Evolutionary conservation across 164 flowering plant species (phyloP).

Genomic region (Piper longum): DNA sequence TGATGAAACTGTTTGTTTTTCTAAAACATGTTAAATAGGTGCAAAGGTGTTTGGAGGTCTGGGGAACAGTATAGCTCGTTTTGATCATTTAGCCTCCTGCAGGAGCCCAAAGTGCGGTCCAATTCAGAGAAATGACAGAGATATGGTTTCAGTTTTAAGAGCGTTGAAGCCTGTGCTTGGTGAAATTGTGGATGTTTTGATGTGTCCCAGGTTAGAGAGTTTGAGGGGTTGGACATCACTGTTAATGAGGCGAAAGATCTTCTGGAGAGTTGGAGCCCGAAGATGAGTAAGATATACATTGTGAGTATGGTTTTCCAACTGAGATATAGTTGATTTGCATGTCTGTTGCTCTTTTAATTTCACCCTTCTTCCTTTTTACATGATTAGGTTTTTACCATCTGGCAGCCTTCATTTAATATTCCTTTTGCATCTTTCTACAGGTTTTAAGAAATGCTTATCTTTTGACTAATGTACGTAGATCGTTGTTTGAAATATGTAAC

Average conservation of each 20-base stretch:
- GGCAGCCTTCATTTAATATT: not conserved
- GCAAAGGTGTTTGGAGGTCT: constrained; percentile 38
- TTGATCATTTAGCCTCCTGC: constrained; percentile 59
- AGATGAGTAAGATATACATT: constrained; percentile 60
- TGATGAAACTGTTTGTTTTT: not conserved
- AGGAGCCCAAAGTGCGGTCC: constrained; percentile 31
- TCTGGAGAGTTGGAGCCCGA: constrained; percentile 63
- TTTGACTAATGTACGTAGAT: constrained; percentile 32
- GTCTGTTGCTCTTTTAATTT: not conserved
- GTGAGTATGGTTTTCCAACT: constrained; percentile 15
- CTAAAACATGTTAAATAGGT: constrained; percentile 54
- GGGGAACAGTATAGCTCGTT: constrained; percentile 70
- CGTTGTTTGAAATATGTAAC: constrained; percentile 32
- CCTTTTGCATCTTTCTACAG: constrained; percentile 20
- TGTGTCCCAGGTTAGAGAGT: constrained; percentile 39
- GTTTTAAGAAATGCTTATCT: constrained; percentile 40
- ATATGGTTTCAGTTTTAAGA: constrained; percentile 35
- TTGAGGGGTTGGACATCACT: constrained; percentile 57
- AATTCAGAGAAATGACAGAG: constrained; percentile 32
- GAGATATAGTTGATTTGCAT: not conserved
- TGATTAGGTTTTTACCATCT: not conserved
- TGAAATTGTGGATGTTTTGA: constrained; percentile 44
- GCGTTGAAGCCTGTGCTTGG: constrained; percentile 67
- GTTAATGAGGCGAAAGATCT: constrained; percentile 77
- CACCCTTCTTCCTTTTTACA: not conserved